A percentile compares a stretch with the other conserved stretches of the same genome.
Conservation (phyloP, 2,329 filamentous ascomycete genomes). For the Ambrosiella cleistominuta region DNA sequence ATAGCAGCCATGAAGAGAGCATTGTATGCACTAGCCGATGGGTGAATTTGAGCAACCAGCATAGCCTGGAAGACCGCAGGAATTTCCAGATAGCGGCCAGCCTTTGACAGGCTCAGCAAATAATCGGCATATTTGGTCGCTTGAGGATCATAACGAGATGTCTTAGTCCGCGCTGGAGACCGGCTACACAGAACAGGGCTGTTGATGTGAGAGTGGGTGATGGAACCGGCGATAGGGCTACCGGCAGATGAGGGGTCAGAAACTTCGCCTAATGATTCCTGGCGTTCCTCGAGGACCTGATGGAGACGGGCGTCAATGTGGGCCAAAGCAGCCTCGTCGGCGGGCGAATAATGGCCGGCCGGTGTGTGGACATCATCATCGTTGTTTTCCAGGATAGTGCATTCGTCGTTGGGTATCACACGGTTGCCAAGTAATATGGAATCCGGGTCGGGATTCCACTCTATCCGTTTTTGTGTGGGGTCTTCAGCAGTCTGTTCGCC, state of each 20-base stretch:
- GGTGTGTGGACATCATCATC: slow-evolving; percentile 16
- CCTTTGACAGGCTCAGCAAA: slow-evolving; percentile 54
- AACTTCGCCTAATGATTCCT: slow-evolving; percentile 28
- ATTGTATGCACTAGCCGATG: slow-evolving; percentile 79
- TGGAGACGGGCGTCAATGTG: slow-evolving; percentile 74
- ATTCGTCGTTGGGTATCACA: slow-evolving; percentile 16
- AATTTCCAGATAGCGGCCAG: slow-evolving; percentile 67
- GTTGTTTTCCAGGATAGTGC: slow-evolving; percentile 11
- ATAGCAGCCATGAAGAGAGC: slow-evolving; percentile 73
- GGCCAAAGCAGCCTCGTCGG: slow-evolving; percentile 45
- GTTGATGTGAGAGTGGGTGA: slow-evolving; percentile 23
- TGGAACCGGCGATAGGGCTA: slow-evolving; percentile 18
- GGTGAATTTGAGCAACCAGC: slow-evolving; percentile 64
- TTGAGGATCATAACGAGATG: slow-evolving; percentile 45
- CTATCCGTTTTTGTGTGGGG: slow-evolving; percentile 78
- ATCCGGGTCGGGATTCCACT: slow-evolving; percentile 56
- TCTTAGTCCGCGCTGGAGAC: slow-evolving; percentile 34
- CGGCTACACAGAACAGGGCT: slow-evolving; percentile 27
- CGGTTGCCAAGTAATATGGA: slow-evolving; percentile 33
- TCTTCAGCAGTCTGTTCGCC: slow-evolving; percentile 56
- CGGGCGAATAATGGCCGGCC: slow-evolving; percentile 20
- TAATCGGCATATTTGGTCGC: slow-evolving; percentile 59
- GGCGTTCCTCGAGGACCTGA: slow-evolving; percentile 49
- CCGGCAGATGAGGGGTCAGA: slow-evolving; percentile 21
- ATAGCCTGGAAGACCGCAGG: slow-evolving; percentile 81